Conservation (phyloP, 805 yeast genomes). For the Metschnikowia amazonensis region DNA sequence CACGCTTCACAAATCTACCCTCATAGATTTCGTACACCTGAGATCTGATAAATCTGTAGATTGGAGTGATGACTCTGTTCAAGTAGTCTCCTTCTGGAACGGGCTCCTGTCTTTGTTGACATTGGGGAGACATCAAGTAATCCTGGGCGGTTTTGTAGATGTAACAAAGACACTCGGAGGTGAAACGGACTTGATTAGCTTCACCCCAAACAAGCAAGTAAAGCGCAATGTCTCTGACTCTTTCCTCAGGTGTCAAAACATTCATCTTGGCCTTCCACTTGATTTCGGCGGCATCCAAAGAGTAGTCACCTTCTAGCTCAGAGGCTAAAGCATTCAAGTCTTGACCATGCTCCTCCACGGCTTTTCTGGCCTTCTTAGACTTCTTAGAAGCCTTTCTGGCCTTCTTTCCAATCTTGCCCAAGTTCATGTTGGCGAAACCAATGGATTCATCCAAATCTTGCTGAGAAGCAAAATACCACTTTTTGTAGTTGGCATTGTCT, state of each 20-base stretch:
- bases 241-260: slow-evolving; percentile 64
- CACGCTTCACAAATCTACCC: slow-evolving; percentile 81
- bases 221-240: slow-evolving; percentile 73
- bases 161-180: slow-evolving; percentile 78
- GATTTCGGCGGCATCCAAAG: slow-evolving; percentile 77
- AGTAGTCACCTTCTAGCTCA: slow-evolving; percentile 78
- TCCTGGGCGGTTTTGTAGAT: slow-evolving; percentile 93
- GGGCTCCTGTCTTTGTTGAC: slow-evolving; percentile 82
- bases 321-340: slow-evolving; percentile 58
- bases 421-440: slow-evolving; percentile 76
- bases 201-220: slow-evolving; percentile 85
- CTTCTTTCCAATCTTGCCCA: slow-evolving; percentile 73
- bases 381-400: slow-evolving; percentile 79
- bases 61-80: slow-evolving; percentile 88
- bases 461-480: slow-evolving; percentile 88
- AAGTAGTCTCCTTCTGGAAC: slow-evolving; percentile 88
- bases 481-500: slow-evolving; percentile 78
- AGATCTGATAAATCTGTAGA: slow-evolving; percentile 73
- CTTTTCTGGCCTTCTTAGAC: slow-evolving; percentile 71
- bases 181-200: slow-evolving; percentile 91
- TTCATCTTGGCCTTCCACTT: slow-evolving; percentile 86
- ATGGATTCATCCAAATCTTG: slow-evolving; percentile 80
- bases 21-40: slow-evolving; percentile 79
- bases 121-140: slow-evolving; percentile 81
- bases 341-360: slow-evolving; percentile 62